Conservation (phyloP, 2,329 filamentous ascomycete species). For the Colletotrichum truncatum region DNA sequence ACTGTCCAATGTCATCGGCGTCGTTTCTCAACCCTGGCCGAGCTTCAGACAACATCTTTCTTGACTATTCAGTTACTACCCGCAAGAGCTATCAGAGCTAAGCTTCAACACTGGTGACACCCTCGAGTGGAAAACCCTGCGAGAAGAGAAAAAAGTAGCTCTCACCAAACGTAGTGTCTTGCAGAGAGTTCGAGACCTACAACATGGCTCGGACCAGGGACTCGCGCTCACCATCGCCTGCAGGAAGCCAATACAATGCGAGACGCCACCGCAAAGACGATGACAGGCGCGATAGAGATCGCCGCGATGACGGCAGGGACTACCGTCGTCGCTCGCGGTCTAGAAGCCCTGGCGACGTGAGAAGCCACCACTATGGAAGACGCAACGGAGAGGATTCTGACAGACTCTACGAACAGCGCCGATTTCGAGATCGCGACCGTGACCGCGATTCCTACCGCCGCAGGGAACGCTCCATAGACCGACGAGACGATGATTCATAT, state of each 20-base stretch:
- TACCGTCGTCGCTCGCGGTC: slow-evolving; percentile 67
- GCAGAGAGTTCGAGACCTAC: slow-evolving; percentile 49
- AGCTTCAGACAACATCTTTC: not conserved
- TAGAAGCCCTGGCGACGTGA: slow-evolving; percentile 70
- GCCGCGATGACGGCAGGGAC: slow-evolving; percentile 59
- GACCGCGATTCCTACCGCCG: slow-evolving; percentile 69
- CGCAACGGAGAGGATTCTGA: slow-evolving; percentile 48
- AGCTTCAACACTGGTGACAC: slow-evolving; percentile 10
- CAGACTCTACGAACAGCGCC: slow-evolving; percentile 55
- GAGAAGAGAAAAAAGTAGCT: slow-evolving; percentile 31
- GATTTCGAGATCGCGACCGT: slow-evolving; percentile 63
- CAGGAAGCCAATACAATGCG: slow-evolving; percentile 83
- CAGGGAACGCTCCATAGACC: slow-evolving; percentile 75
- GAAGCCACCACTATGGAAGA: slow-evolving; percentile 39
- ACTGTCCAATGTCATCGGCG: not conserved
- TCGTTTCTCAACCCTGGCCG: not conserved
- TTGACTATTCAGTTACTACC: not conserved
- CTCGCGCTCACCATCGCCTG: slow-evolving; percentile 91
- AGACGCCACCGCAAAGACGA: slow-evolving; percentile 73
- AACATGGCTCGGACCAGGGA: slow-evolving; percentile 72
- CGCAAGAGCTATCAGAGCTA: not conserved
- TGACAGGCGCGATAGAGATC: slow-evolving; percentile 64
- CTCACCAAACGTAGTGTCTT: slow-evolving; percentile 41
- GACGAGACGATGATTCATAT: slow-evolving; percentile 72
- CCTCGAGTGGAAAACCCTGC: slow-evolving; percentile 20